A percentile compares a stretch with the other conserved stretches of the same genome.
phyloP scores from a whole-genome alignment of 176 grass and related monocot genomes.

The Hsuehochloa calcarea region DNA sequence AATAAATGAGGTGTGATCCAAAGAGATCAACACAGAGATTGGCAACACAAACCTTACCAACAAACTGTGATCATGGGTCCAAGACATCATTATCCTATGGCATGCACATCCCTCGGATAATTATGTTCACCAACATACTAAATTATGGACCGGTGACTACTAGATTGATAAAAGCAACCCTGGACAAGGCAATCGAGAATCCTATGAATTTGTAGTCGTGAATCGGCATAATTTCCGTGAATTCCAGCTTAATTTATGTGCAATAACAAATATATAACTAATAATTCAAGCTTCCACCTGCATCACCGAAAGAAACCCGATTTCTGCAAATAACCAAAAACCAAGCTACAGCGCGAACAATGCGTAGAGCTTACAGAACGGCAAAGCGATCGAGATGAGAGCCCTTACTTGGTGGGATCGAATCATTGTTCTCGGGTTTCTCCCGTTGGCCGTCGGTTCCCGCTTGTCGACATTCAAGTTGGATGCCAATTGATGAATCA shows the following conservation, averaged over 20 bases:
- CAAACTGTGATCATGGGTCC: background rate
- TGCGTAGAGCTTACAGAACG: background rate
- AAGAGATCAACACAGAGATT: no score
- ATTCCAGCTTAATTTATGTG: background rate
- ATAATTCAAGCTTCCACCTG: background rate
- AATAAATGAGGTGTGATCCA: no score
- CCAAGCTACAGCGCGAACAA: background rate
- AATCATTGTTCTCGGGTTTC: slow-evolving; percentile 44
- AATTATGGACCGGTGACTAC: background rate
- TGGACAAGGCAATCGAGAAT: background rate
- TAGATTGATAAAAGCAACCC: background rate
- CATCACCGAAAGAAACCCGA: background rate
- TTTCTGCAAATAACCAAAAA: background rate
- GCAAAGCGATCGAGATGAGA: background rate
- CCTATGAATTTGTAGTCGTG: background rate
- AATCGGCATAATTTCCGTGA: background rate
- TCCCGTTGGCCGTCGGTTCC: slow-evolving; percentile 24
- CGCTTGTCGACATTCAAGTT: no score
- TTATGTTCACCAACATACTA: background rate
- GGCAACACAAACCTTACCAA: background rate
- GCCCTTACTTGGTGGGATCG: slow-evolving; percentile 70
- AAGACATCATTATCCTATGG: background rate
- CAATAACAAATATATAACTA: background rate
- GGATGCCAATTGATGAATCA: no score
- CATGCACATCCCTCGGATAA: background rate